A percentile compares a stretch with the other conserved stretches of the same genome.
Conservation (phyloP, 805 yeast species). For the Wickerhamomyces kurtzmanii region DNA sequence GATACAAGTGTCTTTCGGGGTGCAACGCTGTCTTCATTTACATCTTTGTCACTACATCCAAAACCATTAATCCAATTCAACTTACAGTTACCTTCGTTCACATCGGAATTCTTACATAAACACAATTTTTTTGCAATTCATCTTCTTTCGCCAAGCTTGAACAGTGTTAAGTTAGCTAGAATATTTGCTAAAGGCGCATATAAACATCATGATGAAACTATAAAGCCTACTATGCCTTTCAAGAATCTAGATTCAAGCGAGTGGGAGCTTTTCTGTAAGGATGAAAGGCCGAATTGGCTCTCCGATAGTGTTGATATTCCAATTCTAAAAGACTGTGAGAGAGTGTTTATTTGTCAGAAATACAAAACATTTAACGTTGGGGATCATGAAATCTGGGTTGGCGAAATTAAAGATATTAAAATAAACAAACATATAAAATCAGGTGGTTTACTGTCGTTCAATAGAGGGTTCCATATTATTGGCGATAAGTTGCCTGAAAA, state of each 20-base stretch:
- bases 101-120: slow-evolving; percentile 58
- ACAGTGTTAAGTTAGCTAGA: slow-evolving; percentile 51
- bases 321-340: slow-evolving; percentile 44
- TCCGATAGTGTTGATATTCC: slow-evolving; percentile 26
- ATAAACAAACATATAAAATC: slow-evolving; percentile 23
- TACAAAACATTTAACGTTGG: slow-evolving; percentile 47
- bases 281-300: slow-evolving; percentile 2
- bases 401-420: slow-evolving; percentile 54
- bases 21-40: slow-evolving; percentile 77
- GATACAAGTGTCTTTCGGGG: slow-evolving; percentile 42
- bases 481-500: slow-evolving; percentile 19
- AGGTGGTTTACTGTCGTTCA: slow-evolving; percentile 62
- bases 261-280: slow-evolving; percentile 20
- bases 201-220: slow-evolving; percentile 3
- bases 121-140: slow-evolving; percentile 61
- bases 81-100: slow-evolving; percentile 76
- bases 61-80: slow-evolving; percentile 78
- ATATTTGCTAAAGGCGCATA: slow-evolving; percentile 46
- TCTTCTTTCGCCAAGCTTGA: slow-evolving; percentile 50
- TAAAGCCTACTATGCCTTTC: slow-evolving; percentile 45
- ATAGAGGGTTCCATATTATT: slow-evolving; percentile 48
- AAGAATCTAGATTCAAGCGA: slow-evolving; percentile 22
- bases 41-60: slow-evolving; percentile 73
- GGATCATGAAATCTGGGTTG: slow-evolving; percentile 90
- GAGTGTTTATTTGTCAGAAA: slow-evolving; percentile 53